phyloP scores from a whole-genome alignment of 495 filamentous ascomycete genomes.

The Penicillium ochrochloron region DNA sequence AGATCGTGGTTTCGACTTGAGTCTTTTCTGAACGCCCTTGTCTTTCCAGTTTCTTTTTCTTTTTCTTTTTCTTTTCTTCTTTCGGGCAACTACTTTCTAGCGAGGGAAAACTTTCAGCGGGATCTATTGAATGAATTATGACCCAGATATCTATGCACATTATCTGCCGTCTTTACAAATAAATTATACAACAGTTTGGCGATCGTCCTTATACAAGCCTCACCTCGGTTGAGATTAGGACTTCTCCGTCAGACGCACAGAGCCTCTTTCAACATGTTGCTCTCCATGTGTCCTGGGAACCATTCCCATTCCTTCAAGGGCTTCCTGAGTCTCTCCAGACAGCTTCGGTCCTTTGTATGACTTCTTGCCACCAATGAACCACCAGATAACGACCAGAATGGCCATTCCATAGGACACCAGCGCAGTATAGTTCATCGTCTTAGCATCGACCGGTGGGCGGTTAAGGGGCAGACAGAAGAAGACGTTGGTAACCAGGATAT shows the following conservation, averaged over 20 bases:
- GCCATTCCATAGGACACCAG: slow-evolving; percentile 19
- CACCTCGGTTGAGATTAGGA: not conserved
- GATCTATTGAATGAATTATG: slow-evolving; percentile 5
- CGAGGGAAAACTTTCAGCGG: not conserved
- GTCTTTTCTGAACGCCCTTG: slow-evolving; percentile 3
- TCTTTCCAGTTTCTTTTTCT: too few relatives aligned
- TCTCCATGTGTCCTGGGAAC: not conserved
- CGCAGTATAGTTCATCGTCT: slow-evolving; percentile 14
- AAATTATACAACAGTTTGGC: not conserved
- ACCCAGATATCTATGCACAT: not conserved
- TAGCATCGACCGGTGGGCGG: slow-evolving; percentile 3
- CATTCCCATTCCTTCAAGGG: slow-evolving; percentile 7
- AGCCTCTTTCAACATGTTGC: not conserved
- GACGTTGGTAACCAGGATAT: slow-evolving; percentile 15
- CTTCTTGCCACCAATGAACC: slow-evolving; percentile 12
- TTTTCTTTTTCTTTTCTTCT: not conserved
- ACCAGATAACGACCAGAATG: slow-evolving; percentile 16
- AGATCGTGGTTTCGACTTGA: slow-evolving; percentile 10
- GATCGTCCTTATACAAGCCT: not conserved
- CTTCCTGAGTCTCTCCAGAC: slow-evolving; percentile 9
- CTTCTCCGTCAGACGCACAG: not conserved
- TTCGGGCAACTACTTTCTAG: not conserved
- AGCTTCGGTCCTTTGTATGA: slow-evolving; percentile 15
- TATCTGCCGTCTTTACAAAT: not conserved
- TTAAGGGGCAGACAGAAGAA: slow-evolving; percentile 16